Evolutionary conservation across 768 basidiomycete species (phyloP), one percentile per base, ranked within the genome.

Genomic region (Trametes maxima): DNA sequence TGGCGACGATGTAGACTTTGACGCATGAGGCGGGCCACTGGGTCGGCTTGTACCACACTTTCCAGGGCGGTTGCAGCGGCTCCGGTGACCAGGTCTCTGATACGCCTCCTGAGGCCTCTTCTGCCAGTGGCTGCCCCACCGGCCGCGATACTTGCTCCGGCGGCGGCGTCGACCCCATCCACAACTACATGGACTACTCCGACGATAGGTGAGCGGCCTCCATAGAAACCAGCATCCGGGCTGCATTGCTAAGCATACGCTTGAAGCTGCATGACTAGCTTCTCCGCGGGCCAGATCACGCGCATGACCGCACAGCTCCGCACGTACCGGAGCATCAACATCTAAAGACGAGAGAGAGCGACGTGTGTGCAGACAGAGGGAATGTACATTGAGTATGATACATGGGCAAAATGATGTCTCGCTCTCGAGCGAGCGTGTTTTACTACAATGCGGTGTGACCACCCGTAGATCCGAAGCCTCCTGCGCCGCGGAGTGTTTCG

Each of bases 381-480:
- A 37, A 11, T 4, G 21, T 24, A 24, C 22, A 47, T 25, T 11
- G 22, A 22, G 24, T 47, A 47, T 25, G 46, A 47, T 47, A 47
- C 24, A 28, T 37, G 49, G 19, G 24, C 25, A 33, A 28, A n/a
- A 36, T 21, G 35, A 36, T 19, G 17, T 6, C 3, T 33, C 13
- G 13, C 8, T 44, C 16, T 16, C 13, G 21, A 25, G 22, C 21
- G 42, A 17, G 17, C 24, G 33, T 7, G 19, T 14, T 49, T 66
- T 66, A 76, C 36, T 66, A 76, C 36, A 90, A 73, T n/a, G 77
- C 70, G 8, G 63, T 75, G 70, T 94, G 89, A 11, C 95, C 95
- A 12, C 96, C 96, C 3, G 96, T 98, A 5, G 95, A 98, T 0
- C 97, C 97, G 66, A 97, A 98, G 0, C 95, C 97, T 39, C 87